A percentile compares a stretch with the other conserved stretches of the same genome.
Evolutionary conservation across 1,284 basidiomycete genomes (phyloP).

Genomic region (Marasmius fiardii): DNA sequence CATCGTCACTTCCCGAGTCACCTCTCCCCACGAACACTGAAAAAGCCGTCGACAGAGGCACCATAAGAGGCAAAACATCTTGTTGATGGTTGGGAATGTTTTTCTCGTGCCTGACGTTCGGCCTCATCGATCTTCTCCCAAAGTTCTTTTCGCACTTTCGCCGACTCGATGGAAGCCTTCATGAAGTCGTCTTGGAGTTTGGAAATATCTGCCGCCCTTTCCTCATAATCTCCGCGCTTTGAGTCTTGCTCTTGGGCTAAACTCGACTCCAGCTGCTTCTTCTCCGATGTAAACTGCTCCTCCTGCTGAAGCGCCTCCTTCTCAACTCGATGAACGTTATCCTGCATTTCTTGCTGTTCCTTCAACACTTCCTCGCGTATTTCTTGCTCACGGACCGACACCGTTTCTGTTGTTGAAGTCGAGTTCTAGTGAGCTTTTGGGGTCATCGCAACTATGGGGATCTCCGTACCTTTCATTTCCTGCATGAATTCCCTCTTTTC

Average conservation of each 20-base stretch:
- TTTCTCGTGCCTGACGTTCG: neutral
- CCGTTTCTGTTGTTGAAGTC: neutral
- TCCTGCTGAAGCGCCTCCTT: neutral
- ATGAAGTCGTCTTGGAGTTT: neutral
- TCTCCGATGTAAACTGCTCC: neutral
- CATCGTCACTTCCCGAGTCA: no score
- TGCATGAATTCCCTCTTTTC: conserved; percentile 32
- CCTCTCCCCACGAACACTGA: neutral
- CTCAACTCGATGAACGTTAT: neutral
- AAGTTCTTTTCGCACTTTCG: neutral
- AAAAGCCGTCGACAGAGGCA: neutral
- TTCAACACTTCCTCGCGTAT: neutral
- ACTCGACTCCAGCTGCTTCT: neutral
- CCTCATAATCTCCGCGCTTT: neutral
- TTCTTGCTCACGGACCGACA: neutral
- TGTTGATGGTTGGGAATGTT: neutral
- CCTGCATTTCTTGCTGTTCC: neutral
- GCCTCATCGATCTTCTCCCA: neutral
- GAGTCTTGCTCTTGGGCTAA: neutral
- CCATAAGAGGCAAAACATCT: neutral
- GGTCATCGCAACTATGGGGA: neutral
- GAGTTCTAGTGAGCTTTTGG: no score
- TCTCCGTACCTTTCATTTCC: conserved; percentile 29
- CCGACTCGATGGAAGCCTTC: neutral
- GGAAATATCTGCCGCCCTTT: neutral